Evolutionary conservation across 352 stramenopile genomes (phyloP), one percentile per base, ranked within the genome.

Genomic region (Pythium volutum): DNA sequence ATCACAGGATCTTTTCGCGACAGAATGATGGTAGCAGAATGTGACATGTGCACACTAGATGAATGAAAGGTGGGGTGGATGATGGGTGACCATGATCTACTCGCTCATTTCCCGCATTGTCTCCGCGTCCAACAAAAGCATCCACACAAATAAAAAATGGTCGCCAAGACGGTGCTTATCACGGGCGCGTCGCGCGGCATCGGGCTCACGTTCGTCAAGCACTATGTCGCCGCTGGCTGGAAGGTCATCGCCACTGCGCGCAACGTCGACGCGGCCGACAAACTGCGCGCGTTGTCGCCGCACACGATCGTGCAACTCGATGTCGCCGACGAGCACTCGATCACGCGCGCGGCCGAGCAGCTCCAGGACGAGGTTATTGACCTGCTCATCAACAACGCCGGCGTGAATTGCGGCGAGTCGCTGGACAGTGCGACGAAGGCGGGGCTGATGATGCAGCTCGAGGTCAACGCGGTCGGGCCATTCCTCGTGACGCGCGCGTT

Each of bases 301-400:
- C 69, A 74, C 52, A 77, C 79, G 52, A 39, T 89, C 18, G 59
- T 84, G 33, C 48, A 59, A 22, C 56, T 86, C 4, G 77, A 89
- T 43, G 66, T 59, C 16, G 68, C 49, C 25, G 65, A 81, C 36
- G 78, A 87, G 54, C 31, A 45, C 20, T 83, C 75, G 20, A 84
- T 88, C 41, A 4, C 45, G 15, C 38, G 51, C 5, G 74, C 67
- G 4, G 76, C 73, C 15, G 54, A 74, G 54, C 59, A 69, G 25
- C 69, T 87, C 0, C 51, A 81, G 20, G 73, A 59, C 34, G 61
- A 75, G 16, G 43, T 64, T 4, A 76, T 90, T 31, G 75, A 90
- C 47, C 26, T 88, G 59, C 66, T 87, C 15, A 69, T 88, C 46
- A 87, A 90, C 71, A 90, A 87, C 43, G 81, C 76, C 38, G 75